Percentiles rank a stretch among this genome's conserved stretches.
phyloP scores from a whole-genome alignment of 441 rosid genomes.

The Eruca vesicaria region DNA sequence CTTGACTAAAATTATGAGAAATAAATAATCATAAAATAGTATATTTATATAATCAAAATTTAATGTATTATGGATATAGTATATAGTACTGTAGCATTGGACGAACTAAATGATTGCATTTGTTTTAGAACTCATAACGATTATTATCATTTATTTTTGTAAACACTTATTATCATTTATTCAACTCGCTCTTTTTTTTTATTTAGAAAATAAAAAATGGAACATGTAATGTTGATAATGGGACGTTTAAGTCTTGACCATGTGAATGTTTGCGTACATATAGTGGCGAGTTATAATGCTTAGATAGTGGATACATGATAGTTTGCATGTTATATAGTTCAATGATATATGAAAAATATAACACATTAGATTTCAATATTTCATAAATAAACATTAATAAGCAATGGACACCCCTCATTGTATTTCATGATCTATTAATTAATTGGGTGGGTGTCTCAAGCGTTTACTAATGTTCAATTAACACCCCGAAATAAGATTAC shows the following conservation, averaged over 20 bases:
- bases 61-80: too few species aligned
- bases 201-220: neutral
- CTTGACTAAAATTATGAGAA: too few species aligned
- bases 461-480: neutral
- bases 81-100: neutral
- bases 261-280: slow-evolving; percentile 17
- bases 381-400: neutral
- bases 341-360: slow-evolving; percentile 4
- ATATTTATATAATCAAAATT: too few species aligned
- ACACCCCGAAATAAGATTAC: neutral
- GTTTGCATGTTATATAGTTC: slow-evolving; percentile 29
- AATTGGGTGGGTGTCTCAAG: neutral
- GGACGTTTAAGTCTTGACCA: slow-evolving; percentile 24
- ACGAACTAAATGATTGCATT: neutral
- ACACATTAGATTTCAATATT: slow-evolving; percentile 10
- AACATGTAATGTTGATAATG: slow-evolving; percentile 13
- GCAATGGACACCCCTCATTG: neutral
- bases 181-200: neutral
- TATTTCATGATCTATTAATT: neutral
- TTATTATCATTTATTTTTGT: too few species aligned
- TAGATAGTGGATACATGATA: slow-evolving; percentile 28
- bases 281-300: slow-evolving; percentile 28
- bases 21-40: too few species aligned
- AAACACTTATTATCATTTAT: neutral
- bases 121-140: neutral